phyloP scores from a whole-genome alignment of 2,329 filamentous ascomycete genomes.

The Helicocarpus griseus region DNA sequence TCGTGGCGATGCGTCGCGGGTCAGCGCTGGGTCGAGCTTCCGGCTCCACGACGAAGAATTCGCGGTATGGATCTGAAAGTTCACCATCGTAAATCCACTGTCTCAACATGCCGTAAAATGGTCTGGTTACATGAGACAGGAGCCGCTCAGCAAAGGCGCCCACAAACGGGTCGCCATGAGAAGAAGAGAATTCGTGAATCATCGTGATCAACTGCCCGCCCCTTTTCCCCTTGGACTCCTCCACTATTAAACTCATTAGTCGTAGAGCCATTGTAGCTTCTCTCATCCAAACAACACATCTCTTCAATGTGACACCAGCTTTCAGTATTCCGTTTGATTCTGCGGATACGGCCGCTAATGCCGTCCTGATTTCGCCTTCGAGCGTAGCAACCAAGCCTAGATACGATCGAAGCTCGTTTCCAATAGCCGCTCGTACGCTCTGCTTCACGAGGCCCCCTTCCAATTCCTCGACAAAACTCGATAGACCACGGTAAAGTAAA shows the following conservation, averaged over 20 bases:
- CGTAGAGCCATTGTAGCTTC: conserved; percentile 93
- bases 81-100: conserved; percentile 99
- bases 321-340: conserved; percentile 67
- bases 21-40: conserved; percentile 44
- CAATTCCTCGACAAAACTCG: conserved; percentile 69
- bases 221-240: conserved; percentile 70
- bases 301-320: conserved; percentile 83
- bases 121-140: conserved; percentile 74
- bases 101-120: conserved; percentile 92
- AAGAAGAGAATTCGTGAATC: conserved; percentile 86
- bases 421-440: conserved; percentile 79
- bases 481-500: conserved; percentile 73
- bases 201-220: conserved; percentile 89
- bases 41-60: conserved; percentile 91
- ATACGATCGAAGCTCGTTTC: conserved; percentile 77
- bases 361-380: conserved; percentile 81
- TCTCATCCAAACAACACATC: conserved; percentile 93
- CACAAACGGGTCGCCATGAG: conserved; percentile 91
- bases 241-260: conserved; percentile 87
- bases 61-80: conserved; percentile 85
- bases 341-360: conserved; percentile 58
- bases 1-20: conserved; percentile 53
- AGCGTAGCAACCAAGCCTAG: conserved; percentile 82
- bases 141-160: conserved; percentile 85
- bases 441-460: conserved; percentile 82